Evolutionary conservation across 129 eudicot species (phyloP).

Genomic region (Escallonia herrerae): DNA sequence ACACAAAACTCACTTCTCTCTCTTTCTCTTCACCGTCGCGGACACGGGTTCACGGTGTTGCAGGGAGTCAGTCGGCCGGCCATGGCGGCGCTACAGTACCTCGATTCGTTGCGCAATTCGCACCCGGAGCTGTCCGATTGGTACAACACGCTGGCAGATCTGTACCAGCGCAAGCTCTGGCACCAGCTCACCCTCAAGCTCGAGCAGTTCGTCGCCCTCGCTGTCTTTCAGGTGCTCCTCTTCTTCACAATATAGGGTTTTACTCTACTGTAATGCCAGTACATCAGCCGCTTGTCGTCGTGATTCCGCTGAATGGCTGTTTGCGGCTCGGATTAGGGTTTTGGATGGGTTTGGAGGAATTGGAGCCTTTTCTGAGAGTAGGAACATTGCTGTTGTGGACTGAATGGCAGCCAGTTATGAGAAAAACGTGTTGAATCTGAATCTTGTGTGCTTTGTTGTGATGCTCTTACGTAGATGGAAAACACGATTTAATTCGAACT

Average conservation of each 20-base stretch:
- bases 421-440: no score
- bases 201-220: conserved; percentile 82
- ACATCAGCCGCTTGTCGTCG: background rate
- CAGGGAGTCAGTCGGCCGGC: background rate
- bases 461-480: no score
- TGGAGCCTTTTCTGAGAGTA: no score
- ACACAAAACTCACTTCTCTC: background rate
- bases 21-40: background rate
- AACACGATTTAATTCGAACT: no score
- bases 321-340: background rate
- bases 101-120: conserved; percentile 58
- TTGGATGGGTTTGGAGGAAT: background rate
- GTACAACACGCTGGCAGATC: conserved; percentile 80
- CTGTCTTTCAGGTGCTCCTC: conserved; percentile 58
- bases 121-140: conserved; percentile 93
- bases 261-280: background rate
- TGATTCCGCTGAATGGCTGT: background rate
- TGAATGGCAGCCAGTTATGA: no score
- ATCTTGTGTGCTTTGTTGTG: no score
- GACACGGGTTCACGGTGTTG: background rate
- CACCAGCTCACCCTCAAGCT: conserved; percentile 91
- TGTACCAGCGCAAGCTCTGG: conserved; percentile 92
- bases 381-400: no score
- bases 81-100: conserved; percentile 81
- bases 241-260: background rate